Conservation (phyloP, 2,329 filamentous ascomycete species). For the Aspergillus aculeatus region DNA sequence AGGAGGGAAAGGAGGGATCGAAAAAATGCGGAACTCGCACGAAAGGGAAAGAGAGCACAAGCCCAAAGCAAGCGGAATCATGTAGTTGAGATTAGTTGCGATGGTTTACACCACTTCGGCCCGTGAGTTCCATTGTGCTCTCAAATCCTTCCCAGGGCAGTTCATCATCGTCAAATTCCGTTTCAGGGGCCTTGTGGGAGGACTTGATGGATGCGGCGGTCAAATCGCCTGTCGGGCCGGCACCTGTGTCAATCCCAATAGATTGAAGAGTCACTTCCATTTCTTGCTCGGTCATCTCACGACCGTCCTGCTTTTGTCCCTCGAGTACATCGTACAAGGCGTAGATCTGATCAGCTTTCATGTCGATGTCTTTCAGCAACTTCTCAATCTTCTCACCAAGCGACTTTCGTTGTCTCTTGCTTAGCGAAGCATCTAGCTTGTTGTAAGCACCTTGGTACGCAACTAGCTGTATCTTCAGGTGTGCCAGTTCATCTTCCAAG, state of each 20-base stretch:
- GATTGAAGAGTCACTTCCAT: constrained; percentile 62
- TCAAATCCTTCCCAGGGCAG: constrained; percentile 47
- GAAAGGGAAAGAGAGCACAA: neutral
- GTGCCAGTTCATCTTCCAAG: constrained; percentile 74
- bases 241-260: constrained; percentile 38
- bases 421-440: constrained; percentile 64
- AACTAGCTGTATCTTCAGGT: constrained; percentile 70
- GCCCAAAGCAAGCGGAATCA: neutral
- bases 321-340: constrained; percentile 79
- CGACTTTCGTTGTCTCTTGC: constrained; percentile 62
- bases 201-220: constrained; percentile 33
- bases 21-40: neutral
- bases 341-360: constrained; percentile 78
- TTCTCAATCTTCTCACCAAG: constrained; percentile 62
- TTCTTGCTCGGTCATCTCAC: constrained; percentile 62
- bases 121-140: constrained; percentile 42
- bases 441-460: constrained; percentile 63
- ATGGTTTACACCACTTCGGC: constrained; percentile 23
- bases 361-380: constrained; percentile 64
- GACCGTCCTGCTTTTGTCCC: constrained; percentile 67
- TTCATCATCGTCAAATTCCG: constrained; percentile 37
- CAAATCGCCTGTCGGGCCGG: constrained; percentile 20
- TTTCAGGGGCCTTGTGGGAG: constrained; percentile 19
- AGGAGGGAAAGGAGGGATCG: too few species aligned
- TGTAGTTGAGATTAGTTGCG: constrained; percentile 13